A percentile compares a stretch with the other conserved stretches of the same genome.
These are phyloP conservation scores for Coelastrella sp. DNA, from an alignment of 139 green algal genomes.

Conservation along the genomic window DNA sequence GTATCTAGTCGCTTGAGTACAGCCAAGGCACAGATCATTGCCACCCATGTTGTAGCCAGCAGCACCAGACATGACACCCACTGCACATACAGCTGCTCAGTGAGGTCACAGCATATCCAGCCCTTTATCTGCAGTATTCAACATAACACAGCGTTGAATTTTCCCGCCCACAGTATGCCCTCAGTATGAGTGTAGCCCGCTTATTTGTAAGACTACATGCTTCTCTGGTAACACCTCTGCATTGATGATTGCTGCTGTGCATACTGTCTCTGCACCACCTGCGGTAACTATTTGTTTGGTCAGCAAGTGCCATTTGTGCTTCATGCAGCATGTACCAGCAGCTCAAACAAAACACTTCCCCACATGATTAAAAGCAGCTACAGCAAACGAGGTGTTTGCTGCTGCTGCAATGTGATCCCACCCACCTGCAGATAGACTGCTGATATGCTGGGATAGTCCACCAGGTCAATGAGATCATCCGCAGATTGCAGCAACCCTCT, in stretches of 20 bases:
- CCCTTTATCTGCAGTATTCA: constrained; percentile 4
- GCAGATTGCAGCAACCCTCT: not conserved
- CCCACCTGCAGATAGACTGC: not conserved
- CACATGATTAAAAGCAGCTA: no score
- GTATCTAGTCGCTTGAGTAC: constrained; percentile 34
- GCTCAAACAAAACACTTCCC: no score
- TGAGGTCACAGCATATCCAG: constrained; percentile 33
- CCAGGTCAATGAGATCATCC: not conserved
- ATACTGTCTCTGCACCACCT: no score
- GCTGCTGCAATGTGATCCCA: no score
- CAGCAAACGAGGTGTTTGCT: no score
- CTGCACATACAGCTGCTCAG: constrained; percentile 19
- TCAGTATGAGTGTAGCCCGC: not conserved
- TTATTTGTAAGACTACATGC: not conserved
- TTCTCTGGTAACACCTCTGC: no score
- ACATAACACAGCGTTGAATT: not conserved
- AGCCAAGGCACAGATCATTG: not conserved
- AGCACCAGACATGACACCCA: constrained; percentile 10
- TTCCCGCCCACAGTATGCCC: no score
- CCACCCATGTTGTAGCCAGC: constrained; percentile 8
- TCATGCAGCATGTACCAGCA: no score
- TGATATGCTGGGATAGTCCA: constrained; percentile 12
- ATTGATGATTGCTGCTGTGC: no score
- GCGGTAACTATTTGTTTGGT: no score
- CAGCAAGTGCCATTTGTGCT: no score